Evolutionary conservation across 768 basidiomycete species (phyloP).

Genomic region (Omphalotus guepiniiformis): DNA sequence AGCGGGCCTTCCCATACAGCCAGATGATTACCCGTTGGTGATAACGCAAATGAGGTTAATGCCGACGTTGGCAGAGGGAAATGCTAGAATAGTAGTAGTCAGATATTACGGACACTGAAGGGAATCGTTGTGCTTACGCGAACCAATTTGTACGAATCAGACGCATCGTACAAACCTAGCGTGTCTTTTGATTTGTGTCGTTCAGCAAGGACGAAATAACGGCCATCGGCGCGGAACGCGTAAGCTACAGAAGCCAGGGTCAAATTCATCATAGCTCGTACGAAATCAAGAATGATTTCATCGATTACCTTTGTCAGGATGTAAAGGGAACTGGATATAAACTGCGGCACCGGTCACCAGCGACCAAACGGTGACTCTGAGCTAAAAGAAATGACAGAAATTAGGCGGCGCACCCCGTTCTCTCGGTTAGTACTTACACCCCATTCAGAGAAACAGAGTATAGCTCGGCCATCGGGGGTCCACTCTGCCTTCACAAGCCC

Average conservation of each 20-base stretch:
- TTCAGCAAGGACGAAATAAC: slow-evolving; percentile 84
- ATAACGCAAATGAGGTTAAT: slow-evolving; percentile 66
- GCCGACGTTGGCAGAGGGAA: slow-evolving; percentile 76
- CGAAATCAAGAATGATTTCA: slow-evolving; percentile 1
- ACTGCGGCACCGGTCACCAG: slow-evolving; percentile 69
- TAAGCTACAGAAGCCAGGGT: slow-evolving; percentile 45
- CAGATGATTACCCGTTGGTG: slow-evolving; percentile 70
- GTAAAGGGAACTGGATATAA: slow-evolving; percentile 82
- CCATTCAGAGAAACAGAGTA: slow-evolving; percentile 92
- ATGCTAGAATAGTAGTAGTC: slow-evolving; percentile 48
- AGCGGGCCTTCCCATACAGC: slow-evolving; percentile 83
- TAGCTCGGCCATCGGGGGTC: slow-evolving; percentile 79
- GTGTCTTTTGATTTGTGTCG: slow-evolving; percentile 89
- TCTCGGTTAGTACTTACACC: slow-evolving; percentile 60
- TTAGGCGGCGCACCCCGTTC: too few relatives aligned
- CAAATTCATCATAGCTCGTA: neutral
- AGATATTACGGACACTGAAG: neutral
- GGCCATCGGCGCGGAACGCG: slow-evolving; percentile 74
- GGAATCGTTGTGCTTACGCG: slow-evolving; percentile 43
- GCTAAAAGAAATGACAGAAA: slow-evolving; percentile 36
- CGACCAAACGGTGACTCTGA: slow-evolving; percentile 86
- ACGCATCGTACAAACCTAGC: slow-evolving; percentile 76
- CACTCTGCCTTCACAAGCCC: slow-evolving; percentile 86
- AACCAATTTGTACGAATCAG: slow-evolving; percentile 65
- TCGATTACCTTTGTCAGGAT: slow-evolving; percentile 69